Base-by-base conservation (phyloP, 352 stramenopile species). In the Halophytophthora polymorphica region DNA sequence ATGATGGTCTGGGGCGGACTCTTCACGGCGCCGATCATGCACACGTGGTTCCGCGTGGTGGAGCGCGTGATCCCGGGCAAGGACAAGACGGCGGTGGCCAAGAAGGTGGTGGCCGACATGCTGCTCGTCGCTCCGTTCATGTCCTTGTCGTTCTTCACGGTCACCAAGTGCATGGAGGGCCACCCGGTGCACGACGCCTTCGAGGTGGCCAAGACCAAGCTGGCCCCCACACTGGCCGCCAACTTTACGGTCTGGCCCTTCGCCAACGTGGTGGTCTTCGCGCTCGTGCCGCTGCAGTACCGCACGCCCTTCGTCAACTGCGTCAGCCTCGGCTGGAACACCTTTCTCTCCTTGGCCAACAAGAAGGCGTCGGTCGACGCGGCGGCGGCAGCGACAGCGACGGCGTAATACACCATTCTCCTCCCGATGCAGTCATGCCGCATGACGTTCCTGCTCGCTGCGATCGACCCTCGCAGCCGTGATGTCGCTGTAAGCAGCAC, bases 31-130 rank as follows among this genome's bases (percentile, higher is more conserved):
- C 87, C 88, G 13, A 75, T 73, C 57, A 93, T 92, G 70, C 86
- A 97, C 65, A 93, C 80, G 45, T 97, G 93, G 63, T 96, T 96
- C 55, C 69, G 85, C 18, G 39, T 90, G 28, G 76, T 97, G 25
- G 89, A 96, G 52, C 50, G 52, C 65, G 38, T 66, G 33, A 68
- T 74, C 17, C 61, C 58, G 1, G 66, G 58, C 17, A 56, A 47
- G 6, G 50, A 56, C 21, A 57, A 59, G 18, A 37, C 61, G 6
- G 69, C 52, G 10, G 54, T 82, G 23, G 59, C 46, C 39, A 61
- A 73, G 56, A 82, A 79, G 44, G 67, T 82, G 22, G 47, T 38
- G 13, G 58, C 72, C 21, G 69, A 82, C 44, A 73, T 79, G 55
- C 18, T 78, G 23, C 48, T 82, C 45, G 67, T 82, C 29, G 63